These are phyloP conservation scores for Casaregolazyma lundiana DNA, from an alignment of 1,139 yeast species.

Conservation along the genomic window DNA sequence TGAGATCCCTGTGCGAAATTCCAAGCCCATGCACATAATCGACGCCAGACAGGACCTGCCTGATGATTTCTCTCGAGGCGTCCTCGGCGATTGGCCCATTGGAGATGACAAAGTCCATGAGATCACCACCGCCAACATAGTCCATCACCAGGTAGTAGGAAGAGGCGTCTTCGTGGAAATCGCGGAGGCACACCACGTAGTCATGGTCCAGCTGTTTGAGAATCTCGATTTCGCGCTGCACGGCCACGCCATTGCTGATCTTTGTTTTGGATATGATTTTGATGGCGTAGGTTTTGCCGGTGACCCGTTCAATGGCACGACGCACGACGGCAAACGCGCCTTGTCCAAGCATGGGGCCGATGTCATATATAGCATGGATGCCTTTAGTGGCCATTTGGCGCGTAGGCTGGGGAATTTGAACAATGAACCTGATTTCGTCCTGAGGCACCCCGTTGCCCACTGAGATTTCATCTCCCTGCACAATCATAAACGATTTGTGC, in stretches of 20 bases:
- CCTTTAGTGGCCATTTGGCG: slow-evolving; percentile 25
- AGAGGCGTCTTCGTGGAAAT: slow-evolving; percentile 77
- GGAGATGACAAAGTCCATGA: slow-evolving; percentile 91
- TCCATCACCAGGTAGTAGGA: slow-evolving; percentile 90
- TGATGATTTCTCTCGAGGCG: slow-evolving; percentile 78
- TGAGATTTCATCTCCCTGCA: slow-evolving; percentile 88
- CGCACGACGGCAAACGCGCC: slow-evolving; percentile 97
- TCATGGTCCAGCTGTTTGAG: slow-evolving; percentile 75
- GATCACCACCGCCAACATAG: slow-evolving; percentile 92
- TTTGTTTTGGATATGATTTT: slow-evolving; percentile 82
- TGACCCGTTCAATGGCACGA: slow-evolving; percentile 76
- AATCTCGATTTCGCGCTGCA: slow-evolving; percentile 79
- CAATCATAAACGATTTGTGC: slow-evolving; percentile 74
- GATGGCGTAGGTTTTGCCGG: slow-evolving; percentile 85
- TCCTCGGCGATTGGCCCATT: slow-evolving; percentile 89
- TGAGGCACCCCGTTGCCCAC: slow-evolving; percentile 82
- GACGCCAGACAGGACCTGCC: slow-evolving; percentile 79
- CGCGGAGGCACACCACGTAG: slow-evolving; percentile 74
- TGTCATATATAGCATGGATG: slow-evolving; percentile 67
- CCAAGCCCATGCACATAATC: slow-evolving; percentile 84
- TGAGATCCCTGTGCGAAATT: slow-evolving; percentile 88
- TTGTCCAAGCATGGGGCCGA: slow-evolving; percentile 81
- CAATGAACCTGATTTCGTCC: slow-evolving; percentile 72
- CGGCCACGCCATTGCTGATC: slow-evolving; percentile 78
- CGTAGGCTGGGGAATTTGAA: slow-evolving; percentile 45